phyloP scores from a whole-genome alignment of 805 yeast genomes.

The Monosporozyma yasuniensis region DNA sequence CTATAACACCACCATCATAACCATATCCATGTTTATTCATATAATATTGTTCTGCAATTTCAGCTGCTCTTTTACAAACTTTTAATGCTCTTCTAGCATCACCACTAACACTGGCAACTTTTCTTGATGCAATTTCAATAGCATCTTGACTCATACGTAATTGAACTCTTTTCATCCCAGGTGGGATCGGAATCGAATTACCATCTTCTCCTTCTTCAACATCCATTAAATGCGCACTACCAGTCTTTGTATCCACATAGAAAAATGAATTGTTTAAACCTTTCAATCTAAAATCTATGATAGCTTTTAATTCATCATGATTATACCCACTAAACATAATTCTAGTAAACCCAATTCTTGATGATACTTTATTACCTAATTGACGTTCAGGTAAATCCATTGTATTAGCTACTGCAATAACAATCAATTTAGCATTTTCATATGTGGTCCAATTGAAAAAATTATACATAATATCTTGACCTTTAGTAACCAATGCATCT shows the following conservation, averaged over 20 bases:
- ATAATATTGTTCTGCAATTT: slow-evolving; percentile 65
- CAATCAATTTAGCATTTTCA: slow-evolving; percentile 66
- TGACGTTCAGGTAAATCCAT: slow-evolving; percentile 94
- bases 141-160: slow-evolving; percentile 54
- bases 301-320: slow-evolving; percentile 62
- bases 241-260: slow-evolving; percentile 31
- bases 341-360: slow-evolving; percentile 82
- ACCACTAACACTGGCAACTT: slow-evolving; percentile 93
- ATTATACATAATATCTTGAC: slow-evolving; percentile 84
- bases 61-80: slow-evolving; percentile 83
- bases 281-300: slow-evolving; percentile 64
- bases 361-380: slow-evolving; percentile 78
- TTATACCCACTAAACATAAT: slow-evolving; percentile 86
- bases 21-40: slow-evolving; percentile 30
- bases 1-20: slow-evolving; percentile 17
- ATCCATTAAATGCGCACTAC: slow-evolving; percentile 28
- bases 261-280: slow-evolving; percentile 33
- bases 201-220: slow-evolving; percentile 9
- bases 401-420: slow-evolving; percentile 91
- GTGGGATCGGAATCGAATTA: slow-evolving; percentile 8
- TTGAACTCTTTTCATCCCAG: slow-evolving; percentile 24
- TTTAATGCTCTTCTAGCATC: slow-evolving; percentile 91
- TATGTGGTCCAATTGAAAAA: slow-evolving; percentile 97
- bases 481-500: slow-evolving; percentile 75
- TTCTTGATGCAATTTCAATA: slow-evolving; percentile 82